Conservation (phyloP, 306 rosid genomes). For the Casuarina equisetifolia region DNA sequence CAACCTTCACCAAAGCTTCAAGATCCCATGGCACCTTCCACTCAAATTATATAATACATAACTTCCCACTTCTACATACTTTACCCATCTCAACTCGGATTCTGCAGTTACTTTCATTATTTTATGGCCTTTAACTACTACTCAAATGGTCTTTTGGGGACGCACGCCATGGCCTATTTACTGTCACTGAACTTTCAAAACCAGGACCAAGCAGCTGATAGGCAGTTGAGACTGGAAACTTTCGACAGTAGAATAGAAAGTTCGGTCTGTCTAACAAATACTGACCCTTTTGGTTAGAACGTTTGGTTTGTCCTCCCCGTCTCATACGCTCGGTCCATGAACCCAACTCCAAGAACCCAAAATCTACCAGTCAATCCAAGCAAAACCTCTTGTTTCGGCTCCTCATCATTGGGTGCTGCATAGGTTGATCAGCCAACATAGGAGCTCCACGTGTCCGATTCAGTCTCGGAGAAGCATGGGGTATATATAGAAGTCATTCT, state of each 20-base stretch:
- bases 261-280: constrained; percentile 31
- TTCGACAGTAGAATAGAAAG: constrained; percentile 25
- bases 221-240: not conserved
- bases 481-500: not conserved
- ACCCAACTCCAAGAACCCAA: not conserved
- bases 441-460: not conserved
- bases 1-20: no score
- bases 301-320: constrained; percentile 34
- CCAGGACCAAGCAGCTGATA: constrained; percentile 6
- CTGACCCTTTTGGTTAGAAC: constrained; percentile 16
- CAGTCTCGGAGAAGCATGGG: not conserved
- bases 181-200: not conserved
- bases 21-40: no score
- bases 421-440: not conserved
- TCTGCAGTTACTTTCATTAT: no score
- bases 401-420: not conserved
- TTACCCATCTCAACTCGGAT: no score
- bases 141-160: not conserved
- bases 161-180: not conserved
- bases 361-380: constrained; percentile 48
- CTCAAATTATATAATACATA: no score
- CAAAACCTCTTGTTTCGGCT: constrained; percentile 9
- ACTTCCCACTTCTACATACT: no score
- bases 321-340: constrained; percentile 22
- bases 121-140: no score